phyloP scores from a whole-genome alignment of 2,329 filamentous ascomycete genomes.

The Aspergillus costaricaensis region DNA sequence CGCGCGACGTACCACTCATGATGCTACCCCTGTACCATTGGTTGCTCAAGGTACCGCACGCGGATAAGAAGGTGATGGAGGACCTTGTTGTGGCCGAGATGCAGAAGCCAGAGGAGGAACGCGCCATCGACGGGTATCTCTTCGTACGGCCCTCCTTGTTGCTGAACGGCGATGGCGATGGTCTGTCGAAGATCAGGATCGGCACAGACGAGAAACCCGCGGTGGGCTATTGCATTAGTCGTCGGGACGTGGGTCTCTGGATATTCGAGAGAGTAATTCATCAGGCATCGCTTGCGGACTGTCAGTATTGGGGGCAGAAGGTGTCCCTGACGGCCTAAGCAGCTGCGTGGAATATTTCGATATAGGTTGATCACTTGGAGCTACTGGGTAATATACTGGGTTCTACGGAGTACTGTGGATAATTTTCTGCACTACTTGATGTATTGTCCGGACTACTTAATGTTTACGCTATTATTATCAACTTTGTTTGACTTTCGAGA shows the following conservation, averaged over 20 bases:
- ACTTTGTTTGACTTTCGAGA: no score
- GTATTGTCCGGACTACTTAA: no score
- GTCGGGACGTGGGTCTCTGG: not conserved
- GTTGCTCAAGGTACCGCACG: conserved; percentile 36
- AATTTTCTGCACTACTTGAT: no score
- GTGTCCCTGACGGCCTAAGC: not conserved
- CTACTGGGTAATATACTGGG: no score
- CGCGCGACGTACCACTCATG: conserved; percentile 34
- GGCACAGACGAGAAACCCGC: not conserved
- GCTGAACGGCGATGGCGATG: conserved; percentile 33
- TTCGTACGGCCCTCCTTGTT: conserved; percentile 40
- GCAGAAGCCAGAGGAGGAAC: conserved; percentile 19
- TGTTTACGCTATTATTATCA: no score
- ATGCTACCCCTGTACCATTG: conserved; percentile 37
- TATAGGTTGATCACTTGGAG: no score
- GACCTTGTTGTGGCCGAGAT: conserved; percentile 26
- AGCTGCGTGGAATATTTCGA: not conserved
- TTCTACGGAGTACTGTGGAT: no score
- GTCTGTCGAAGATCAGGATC: not conserved
- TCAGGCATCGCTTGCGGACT: not conserved
- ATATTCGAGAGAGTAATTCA: not conserved
- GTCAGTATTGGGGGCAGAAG: not conserved
- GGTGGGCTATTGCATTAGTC: not conserved
- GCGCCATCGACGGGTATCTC: conserved; percentile 20
- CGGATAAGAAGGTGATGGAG: conserved; percentile 42